Evolutionary conservation across 202 grass and related monocot species (phyloP), one percentile per base, ranked within the genome.

Genomic region (Sporobolus alterniflorus): DNA sequence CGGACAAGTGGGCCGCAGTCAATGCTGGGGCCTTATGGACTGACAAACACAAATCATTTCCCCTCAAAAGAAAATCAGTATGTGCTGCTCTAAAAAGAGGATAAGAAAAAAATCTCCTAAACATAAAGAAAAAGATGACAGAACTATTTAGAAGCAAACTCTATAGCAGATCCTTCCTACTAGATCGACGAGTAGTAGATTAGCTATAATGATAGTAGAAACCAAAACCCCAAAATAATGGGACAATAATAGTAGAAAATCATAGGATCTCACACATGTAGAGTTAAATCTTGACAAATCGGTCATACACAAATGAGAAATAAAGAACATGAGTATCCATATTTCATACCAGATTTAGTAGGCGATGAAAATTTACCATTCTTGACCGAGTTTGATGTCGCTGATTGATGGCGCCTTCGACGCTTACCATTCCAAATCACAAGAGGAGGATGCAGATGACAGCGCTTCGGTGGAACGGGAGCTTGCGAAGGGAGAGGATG

Each of bases 351-450:
- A 11, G 15, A 40, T 14, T 12, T 7, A 39, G n/a, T 39, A 39
- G 11, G 20, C 32, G 6, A 24, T 3, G 7, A 15, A n/a, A 56
- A 40, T 21, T 74, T 26, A 26, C 50, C 71, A 40, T 40, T 74
- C 21, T 15, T 17, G 8, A 49, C 46, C 15, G 3, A 17, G 1
- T 18, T 51, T 22, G 18, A 11, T 25, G 32, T 25, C 26, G 71
- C 5, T 11, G 21, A 1, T 2, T 1, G 49, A 0, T 2, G 13
- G 0, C 7, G 21, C 14, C 1, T 34, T 0, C 8, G 48, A 24
- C 20, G 11, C 6, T 56, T 74, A 1, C 20, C 49, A 54, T 54
- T 6, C n/a, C 17, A 7, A 12, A 54, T 1, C 6, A 17, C 7
- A 54, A 54, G 50, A n/a, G 18, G 50, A 54, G 18, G 50, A 9